A percentile compares a stretch with the other conserved stretches of the same genome.
phyloP scores from a whole-genome alignment of 2,329 filamentous ascomycete species.

The Aspergillus texensis region DNA sequence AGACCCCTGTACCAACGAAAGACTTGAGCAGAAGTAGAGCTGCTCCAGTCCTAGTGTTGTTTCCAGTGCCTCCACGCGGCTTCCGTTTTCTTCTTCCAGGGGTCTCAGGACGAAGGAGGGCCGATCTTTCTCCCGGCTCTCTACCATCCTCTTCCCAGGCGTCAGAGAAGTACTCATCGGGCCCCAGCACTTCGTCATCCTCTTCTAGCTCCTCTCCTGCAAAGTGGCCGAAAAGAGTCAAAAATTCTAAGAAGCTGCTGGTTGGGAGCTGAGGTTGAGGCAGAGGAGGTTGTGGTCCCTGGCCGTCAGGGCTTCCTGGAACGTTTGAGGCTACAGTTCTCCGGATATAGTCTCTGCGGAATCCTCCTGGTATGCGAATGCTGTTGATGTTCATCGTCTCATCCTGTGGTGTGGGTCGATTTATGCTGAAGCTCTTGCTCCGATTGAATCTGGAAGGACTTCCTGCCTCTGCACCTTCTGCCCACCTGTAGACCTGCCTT shows the following conservation, averaged over 20 bases:
- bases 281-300: conserved; percentile 39
- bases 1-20: conserved; percentile 93
- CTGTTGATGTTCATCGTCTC: conserved; percentile 82
- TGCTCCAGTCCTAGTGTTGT: conserved; percentile 76
- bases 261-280: conserved; percentile 71
- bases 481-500: conserved; percentile 94
- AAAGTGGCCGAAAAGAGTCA: conserved; percentile 95
- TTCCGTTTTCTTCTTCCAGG: conserved; percentile 76
- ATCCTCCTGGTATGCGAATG: conserved; percentile 92
- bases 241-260: conserved; percentile 91
- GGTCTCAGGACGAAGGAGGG: conserved; percentile 70
- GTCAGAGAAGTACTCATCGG: conserved; percentile 90
- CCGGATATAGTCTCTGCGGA: conserved; percentile 85
- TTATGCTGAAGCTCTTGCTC: conserved; percentile 84
- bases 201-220: conserved; percentile 96
- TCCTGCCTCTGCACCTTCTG: conserved; percentile 78
- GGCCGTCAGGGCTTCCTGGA: conserved; percentile 43
- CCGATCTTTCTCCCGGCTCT: conserved; percentile 85
- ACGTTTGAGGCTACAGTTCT: conserved; percentile 63
- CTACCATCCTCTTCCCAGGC: conserved; percentile 65
- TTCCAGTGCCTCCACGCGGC: conserved; percentile 71
- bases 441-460: conserved; percentile 63
- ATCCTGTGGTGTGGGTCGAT: conserved; percentile 75
- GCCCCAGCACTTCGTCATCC: conserved; percentile 84
- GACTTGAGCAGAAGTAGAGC: conserved; percentile 89